Percentiles rank a stretch among this genome's conserved stretches.
Conservation (phyloP, 2,329 filamentous ascomycete species). For the Magnaporthiopsis rhizophila region DNA sequence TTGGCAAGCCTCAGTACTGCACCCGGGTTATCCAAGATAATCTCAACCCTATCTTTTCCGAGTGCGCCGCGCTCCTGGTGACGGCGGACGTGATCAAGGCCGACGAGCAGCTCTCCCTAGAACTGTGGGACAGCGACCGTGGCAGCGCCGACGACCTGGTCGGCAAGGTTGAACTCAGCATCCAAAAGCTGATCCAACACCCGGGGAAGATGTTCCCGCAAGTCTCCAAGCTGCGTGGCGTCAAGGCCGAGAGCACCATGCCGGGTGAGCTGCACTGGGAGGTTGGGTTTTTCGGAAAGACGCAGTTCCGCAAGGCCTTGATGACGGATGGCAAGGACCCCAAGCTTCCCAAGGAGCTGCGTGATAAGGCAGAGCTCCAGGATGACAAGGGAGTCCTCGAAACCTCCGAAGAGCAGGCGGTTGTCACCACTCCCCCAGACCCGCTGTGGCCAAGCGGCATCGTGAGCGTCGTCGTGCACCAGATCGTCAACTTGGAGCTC, state of each 20-base stretch:
- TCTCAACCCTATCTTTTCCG: slow-evolving; percentile 86
- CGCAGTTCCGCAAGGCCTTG: slow-evolving; percentile 74
- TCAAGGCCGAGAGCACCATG: slow-evolving; percentile 80
- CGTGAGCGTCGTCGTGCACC: slow-evolving; percentile 78
- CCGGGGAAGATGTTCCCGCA: slow-evolving; percentile 90
- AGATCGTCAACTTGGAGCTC: slow-evolving; percentile 92
- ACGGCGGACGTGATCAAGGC: slow-evolving; percentile 87
- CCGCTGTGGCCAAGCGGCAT: slow-evolving; percentile 94
- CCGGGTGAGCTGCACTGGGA: slow-evolving; percentile 94
- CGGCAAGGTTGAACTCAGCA: slow-evolving; percentile 81
- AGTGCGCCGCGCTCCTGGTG: slow-evolving; percentile 76
- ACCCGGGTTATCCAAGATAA: slow-evolving; percentile 94
- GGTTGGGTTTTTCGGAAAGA: slow-evolving; percentile 90
- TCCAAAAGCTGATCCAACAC: slow-evolving; percentile 92
- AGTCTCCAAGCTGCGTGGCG: slow-evolving; percentile 71
- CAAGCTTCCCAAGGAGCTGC: slow-evolving; percentile 64
- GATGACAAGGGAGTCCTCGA: slow-evolving; percentile 79
- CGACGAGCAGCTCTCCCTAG: slow-evolving; percentile 85
- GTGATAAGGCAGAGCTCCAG: slow-evolving; percentile 68
- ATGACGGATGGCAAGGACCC: slow-evolving; percentile 81
- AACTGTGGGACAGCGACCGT: slow-evolving; percentile 93
- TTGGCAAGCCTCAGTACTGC: slow-evolving; percentile 95
- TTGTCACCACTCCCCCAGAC: slow-evolving; percentile 84
- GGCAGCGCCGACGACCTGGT: slow-evolving; percentile 91
- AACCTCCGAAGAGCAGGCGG: slow-evolving; percentile 69